A percentile compares a stretch with the other conserved stretches of the same genome.
Evolutionary conservation across 2,329 filamentous ascomycete genomes (phyloP).

Genomic region (Claviceps paspali): DNA sequence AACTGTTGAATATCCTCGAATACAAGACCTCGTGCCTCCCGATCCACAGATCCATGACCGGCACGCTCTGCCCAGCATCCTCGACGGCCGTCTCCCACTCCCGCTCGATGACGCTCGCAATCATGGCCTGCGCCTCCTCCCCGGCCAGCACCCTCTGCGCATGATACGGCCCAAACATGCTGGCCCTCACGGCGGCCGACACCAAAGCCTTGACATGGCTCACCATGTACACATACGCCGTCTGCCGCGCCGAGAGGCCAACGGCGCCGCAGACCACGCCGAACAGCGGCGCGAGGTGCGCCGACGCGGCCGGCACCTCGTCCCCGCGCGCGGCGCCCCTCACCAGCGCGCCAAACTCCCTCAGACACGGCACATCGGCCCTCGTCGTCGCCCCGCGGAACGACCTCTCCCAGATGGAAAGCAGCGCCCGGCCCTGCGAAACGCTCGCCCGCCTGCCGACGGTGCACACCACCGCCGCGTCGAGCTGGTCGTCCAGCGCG

Average conservation of each 20-base stretch:
- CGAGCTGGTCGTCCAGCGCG: constrained; percentile 56
- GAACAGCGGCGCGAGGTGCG: constrained; percentile 57
- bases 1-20: constrained; percentile 78
- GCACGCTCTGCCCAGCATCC: constrained; percentile 59
- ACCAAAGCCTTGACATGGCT: constrained; percentile 63
- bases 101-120: constrained; percentile 41
- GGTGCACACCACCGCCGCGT: constrained; percentile 64
- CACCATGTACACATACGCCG: constrained; percentile 62
- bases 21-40: constrained; percentile 72
- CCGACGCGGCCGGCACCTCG: constrained; percentile 31
- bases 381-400: constrained; percentile 29
- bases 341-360: constrained; percentile 22
- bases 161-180: constrained; percentile 68
- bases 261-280: constrained; percentile 51
- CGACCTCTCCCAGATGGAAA: constrained; percentile 62
- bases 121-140: constrained; percentile 37
- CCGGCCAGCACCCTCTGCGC: constrained; percentile 59
- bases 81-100: constrained; percentile 45
- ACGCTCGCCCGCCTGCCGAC: constrained; percentile 62
- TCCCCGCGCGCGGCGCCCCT: constrained; percentile 10
- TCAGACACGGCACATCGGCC: constrained; percentile 15
- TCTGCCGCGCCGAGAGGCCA: constrained; percentile 42
- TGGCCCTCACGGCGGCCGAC: constrained; percentile 61
- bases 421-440: constrained; percentile 59
- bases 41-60: constrained; percentile 69